Base-by-base conservation (phyloP, 495 filamentous ascomycete genomes). In the Parachaetomium inaequale region DNA sequence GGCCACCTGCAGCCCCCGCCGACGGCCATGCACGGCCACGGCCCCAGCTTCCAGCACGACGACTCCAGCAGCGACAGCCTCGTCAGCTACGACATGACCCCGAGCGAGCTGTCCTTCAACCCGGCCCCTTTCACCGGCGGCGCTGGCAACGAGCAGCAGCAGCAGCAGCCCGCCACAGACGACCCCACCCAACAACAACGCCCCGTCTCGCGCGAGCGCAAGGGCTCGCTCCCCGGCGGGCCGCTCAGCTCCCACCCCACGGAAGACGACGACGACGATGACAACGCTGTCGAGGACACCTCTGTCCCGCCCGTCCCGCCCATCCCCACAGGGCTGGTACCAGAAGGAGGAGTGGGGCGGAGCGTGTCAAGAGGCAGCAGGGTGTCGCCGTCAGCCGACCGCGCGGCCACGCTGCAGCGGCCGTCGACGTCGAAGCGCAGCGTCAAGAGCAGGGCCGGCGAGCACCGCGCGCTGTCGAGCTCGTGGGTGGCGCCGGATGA, bases 71-170 rank as follows among this genome's bases (percentile, higher is more conserved):
- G 81, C 54, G 84, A 87, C 32, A 85, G 83, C 61, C 78, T 85
- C 70, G 81, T 82, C 51, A 86, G 81, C 68, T 83, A 79, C 58
- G 82, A 84, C 43, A 75, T 79, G 60, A 72, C 78, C 17, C 73
- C 78, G 28, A 84, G 81, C 53, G 82, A 85, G 63, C 66, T 80
- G 38, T 84, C 82, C 0, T 83, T 79, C 70, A 81, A 80, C 62
- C 69, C 68, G 10, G 63, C 68, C 45, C 66, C 65, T n/a, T 17
- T 46, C 17, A 65, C 59, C n/a, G 61, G 29, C 2, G 65, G 65
- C 29, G 45, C 42, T n/a, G 46, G 59, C 19, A 64, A 68, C 12
- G 59, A 29, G 21, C 47, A 19, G 2, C 46, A 19, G 23, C 36
- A 34, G 7, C 40, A 43, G 8, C 15, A 46, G 14, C n/a, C 36